Conservation (phyloP, 257 asterid species). For the Forsythia viridissima region DNA sequence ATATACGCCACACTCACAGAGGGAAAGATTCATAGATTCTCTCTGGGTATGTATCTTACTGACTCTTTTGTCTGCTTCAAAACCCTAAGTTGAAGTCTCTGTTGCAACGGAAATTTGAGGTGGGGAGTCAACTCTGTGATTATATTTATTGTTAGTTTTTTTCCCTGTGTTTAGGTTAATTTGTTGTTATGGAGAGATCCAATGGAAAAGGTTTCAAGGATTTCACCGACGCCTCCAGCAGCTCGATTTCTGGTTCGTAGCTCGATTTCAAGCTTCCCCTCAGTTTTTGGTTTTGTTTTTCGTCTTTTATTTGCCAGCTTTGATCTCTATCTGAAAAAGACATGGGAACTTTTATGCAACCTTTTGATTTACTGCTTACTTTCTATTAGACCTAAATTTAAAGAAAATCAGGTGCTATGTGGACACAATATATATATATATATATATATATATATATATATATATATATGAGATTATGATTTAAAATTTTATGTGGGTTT, state of each 20-base stretch:
- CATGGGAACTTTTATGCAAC: background rate
- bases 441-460: background rate
- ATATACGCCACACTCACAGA: background rate
- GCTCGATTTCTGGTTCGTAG: conserved; percentile 50
- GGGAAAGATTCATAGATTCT: background rate
- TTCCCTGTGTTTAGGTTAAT: background rate
- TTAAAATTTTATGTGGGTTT: conserved; percentile 6
- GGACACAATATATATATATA: background rate
- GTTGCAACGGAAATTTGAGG: background rate
- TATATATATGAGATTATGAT: background rate
- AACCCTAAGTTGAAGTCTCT: conserved; percentile 33
- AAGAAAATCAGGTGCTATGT: conserved; percentile 1
- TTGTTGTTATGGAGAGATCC: conserved; percentile 46
- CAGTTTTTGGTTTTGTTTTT: background rate
- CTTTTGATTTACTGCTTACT: conserved; percentile 10
- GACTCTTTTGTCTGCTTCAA: conserved; percentile 33
- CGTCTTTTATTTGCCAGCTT: conserved; percentile 1
- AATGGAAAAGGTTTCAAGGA: conserved; percentile 38
- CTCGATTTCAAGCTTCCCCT: conserved; percentile 20
- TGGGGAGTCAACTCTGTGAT: conserved; percentile 13
- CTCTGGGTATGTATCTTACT: conserved; percentile 29
- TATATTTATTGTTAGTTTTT: background rate
- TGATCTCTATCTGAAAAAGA: conserved; percentile 6
- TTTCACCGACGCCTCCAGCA: conserved; percentile 36
- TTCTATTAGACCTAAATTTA: background rate